Base-by-base conservation (phyloP, 148 eudicot species). In the Vaccinium macrocarpon region DNA sequence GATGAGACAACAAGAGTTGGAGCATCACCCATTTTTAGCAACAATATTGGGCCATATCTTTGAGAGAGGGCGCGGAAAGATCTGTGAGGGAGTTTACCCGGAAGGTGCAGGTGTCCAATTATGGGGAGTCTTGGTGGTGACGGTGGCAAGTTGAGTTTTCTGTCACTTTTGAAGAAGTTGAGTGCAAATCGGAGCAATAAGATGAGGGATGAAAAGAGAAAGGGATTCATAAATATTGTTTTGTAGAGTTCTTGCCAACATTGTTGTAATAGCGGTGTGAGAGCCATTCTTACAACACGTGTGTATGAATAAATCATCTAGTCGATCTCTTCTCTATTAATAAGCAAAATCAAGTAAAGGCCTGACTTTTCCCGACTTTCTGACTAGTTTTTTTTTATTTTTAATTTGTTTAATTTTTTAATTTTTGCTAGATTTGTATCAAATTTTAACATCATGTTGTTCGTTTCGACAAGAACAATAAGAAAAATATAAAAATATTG, bases 41-140 rank as follows among this genome's bases (percentile, higher is more conserved):
- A 3, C 56, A 81, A 21, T 5, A 61, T 2, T 2, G 73, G 73
- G 53, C 82, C 72, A 25, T 81, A 62, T 3, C 6, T 61, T 2
- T 38, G 25, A 1, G 82, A 38, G 29, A 80, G n/a, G 18, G 82
- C 10, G 8, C 6, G 71, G 53, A 80, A 35, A 35, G 82, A 61
- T 7, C 11, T 23, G 82, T 59, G 71, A n/a, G 82, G 82, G 4
- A 57, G 72, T 35, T 18, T 11, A 1, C 82, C 82, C 0, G 61
- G 72, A 4, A 32, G 82, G 52, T 61, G 72, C 16, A 59, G 7
- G 72, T 80, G 71, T 3, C 72, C 72, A 25, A 80, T 80, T 38
- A 80, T 21, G 5, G 82, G 82, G 8, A 80, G 82, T 53, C 48
- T 46, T 1, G 82, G 82, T 21, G 82, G 82, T 3, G 82, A 80